Conservation (phyloP, 441 rosid species). For the Aleurites moluccanus region DNA sequence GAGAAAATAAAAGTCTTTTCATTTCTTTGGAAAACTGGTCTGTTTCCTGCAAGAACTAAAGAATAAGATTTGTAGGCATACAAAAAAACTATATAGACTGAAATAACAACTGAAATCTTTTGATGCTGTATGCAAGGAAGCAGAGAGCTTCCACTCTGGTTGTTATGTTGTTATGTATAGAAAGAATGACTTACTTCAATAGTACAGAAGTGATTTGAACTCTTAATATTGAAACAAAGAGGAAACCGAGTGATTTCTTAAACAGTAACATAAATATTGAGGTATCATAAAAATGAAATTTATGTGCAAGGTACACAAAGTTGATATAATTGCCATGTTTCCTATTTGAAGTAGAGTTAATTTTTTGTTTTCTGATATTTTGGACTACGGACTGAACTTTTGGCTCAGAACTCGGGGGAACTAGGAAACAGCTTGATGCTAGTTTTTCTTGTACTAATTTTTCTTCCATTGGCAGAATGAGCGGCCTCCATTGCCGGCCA, state of each 20-base stretch:
- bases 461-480: conserved; percentile 56
- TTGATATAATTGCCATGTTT: not conserved
- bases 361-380: not conserved
- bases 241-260: not conserved
- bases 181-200: not conserved
- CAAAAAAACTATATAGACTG: not conserved
- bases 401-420: not conserved
- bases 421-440: not conserved
- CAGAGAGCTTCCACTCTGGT: not conserved
- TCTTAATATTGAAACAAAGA: not conserved
- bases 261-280: not conserved
- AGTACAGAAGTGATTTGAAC: not conserved
- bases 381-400: not conserved
- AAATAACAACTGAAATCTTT: not conserved
- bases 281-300: not conserved
- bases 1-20: not conserved
- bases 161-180: too few species aligned
- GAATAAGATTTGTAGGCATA: not conserved
- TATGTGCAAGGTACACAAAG: not conserved
- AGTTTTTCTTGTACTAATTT: not conserved
- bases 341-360: not conserved
- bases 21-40: not conserved
- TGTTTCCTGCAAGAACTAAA: not conserved
- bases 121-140: not conserved
- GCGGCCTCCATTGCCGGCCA: conserved; percentile 86